A percentile compares a stretch with the other conserved stretches of the same genome.
These are phyloP conservation scores for Sarcomyxa edulis DNA, from an alignment of 768 basidiomycete species.

Conservation along the genomic window DNA sequence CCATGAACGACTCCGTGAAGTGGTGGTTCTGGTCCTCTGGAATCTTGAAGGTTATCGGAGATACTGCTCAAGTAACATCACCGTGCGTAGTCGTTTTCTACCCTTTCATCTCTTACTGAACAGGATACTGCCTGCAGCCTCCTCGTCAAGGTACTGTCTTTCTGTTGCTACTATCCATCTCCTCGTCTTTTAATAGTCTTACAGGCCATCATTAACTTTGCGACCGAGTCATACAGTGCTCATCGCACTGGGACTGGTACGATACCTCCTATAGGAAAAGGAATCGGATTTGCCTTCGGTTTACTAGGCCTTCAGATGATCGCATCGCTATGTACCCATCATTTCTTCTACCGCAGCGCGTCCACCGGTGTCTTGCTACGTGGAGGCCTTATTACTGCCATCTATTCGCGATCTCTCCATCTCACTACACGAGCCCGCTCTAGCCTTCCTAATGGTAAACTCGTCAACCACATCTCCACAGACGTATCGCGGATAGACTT, in stretches of 20 bases:
- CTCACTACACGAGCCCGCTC: slow-evolving; percentile 78
- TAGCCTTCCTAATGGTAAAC: slow-evolving; percentile 78
- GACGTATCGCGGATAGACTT: slow-evolving; percentile 92
- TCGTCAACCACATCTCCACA: slow-evolving; percentile 92
- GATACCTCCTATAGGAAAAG: slow-evolving; percentile 41
- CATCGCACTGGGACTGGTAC: slow-evolving; percentile 27
- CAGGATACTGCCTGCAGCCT: neutral
- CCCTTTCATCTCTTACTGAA: neutral
- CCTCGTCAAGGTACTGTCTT: no score
- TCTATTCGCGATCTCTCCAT: slow-evolving; percentile 73
- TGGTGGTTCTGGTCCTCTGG: slow-evolving; percentile 80
- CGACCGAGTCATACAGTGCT: slow-evolving; percentile 51
- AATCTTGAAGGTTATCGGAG: slow-evolving; percentile 52
- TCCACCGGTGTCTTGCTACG: slow-evolving; percentile 77
- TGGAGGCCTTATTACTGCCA: slow-evolving; percentile 81
- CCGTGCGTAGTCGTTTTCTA: slow-evolving; percentile 59
- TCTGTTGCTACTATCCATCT: neutral
- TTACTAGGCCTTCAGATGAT: slow-evolving; percentile 67
- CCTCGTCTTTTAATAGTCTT: slow-evolving; percentile 1
- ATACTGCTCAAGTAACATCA: slow-evolving; percentile 67
- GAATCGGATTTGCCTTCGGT: slow-evolving; percentile 71
- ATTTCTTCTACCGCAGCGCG: slow-evolving; percentile 77
- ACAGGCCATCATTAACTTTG: slow-evolving; percentile 69
- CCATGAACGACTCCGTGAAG: slow-evolving; percentile 73
- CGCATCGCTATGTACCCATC: slow-evolving; percentile 64